Evolutionary conservation across 768 basidiomycete genomes (phyloP).

Genomic region (Lentinula lateritia): DNA sequence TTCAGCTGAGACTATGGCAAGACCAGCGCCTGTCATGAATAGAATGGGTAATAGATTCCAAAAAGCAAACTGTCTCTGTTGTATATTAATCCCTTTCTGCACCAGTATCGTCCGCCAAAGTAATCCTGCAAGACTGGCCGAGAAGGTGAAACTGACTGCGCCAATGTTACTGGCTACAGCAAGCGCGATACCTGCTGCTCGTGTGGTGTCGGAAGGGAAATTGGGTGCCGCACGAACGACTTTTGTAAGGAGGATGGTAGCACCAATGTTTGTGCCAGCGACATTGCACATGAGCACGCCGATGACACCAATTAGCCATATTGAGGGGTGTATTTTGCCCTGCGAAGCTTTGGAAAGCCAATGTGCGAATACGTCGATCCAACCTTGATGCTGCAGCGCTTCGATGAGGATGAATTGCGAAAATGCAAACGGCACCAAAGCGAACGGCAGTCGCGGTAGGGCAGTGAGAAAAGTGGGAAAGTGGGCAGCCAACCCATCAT

Average conservation of each 20-base stretch:
- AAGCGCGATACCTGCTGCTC: conserved; percentile 64
- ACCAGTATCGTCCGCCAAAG: conserved; percentile 73
- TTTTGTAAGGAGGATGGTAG: conserved; percentile 84
- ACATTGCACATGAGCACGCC: conserved; percentile 65
- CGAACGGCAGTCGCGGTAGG: conserved; percentile 67
- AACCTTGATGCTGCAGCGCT: conserved; percentile 73
- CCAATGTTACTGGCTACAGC: conserved; percentile 89
- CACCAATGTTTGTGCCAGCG: conserved; percentile 78
- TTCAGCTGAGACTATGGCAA: conserved; percentile 71
- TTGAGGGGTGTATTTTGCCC: conserved; percentile 27
- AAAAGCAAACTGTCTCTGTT: conserved; percentile 56
- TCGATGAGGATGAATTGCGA: conserved; percentile 94
- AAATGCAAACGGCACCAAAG: conserved; percentile 87
- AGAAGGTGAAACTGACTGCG: conserved; percentile 85
- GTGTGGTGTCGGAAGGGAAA: conserved; percentile 28
- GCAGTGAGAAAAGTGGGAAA: conserved; percentile 73
- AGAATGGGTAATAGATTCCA: conserved; percentile 68
- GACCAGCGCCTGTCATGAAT: conserved; percentile 59
- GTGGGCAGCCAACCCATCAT: conserved; percentile 20
- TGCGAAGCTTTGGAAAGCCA: conserved; percentile 43
- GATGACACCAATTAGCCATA: conserved; percentile 57
- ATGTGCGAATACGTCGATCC: conserved; percentile 77
- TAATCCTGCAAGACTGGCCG: conserved; percentile 82
- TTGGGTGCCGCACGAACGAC: conserved; percentile 50
- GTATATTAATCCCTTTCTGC: conserved; percentile 66